Conservation (phyloP, 2,329 filamentous ascomycete genomes). For the Talaromyces sp. region DNA sequence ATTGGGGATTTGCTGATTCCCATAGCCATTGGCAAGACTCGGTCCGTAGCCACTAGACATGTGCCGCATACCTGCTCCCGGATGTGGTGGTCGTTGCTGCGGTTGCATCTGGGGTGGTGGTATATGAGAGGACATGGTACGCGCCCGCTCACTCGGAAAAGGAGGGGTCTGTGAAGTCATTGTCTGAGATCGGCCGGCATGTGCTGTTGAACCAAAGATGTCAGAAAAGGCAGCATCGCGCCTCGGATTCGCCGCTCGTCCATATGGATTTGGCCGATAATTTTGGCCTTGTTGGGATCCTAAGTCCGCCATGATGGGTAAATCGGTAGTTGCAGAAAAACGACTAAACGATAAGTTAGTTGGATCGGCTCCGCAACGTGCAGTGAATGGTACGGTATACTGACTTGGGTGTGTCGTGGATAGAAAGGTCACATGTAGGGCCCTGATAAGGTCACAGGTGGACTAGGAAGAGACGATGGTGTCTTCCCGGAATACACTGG, state of each 20-base stretch:
- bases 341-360: background rate
- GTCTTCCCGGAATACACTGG: background rate
- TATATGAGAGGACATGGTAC: conserved; percentile 64
- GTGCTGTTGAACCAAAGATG: conserved; percentile 85
- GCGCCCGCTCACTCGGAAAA: conserved; percentile 63
- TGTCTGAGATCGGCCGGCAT: conserved; percentile 84
- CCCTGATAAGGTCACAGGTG: conserved; percentile 7
- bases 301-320: conserved; percentile 56
- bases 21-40: conserved; percentile 36
- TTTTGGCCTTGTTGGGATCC: conserved; percentile 57
- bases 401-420: background rate
- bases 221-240: conserved; percentile 94
- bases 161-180: conserved; percentile 76
- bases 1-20: conserved; percentile 25
- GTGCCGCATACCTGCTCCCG: conserved; percentile 31
- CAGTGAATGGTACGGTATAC: background rate
- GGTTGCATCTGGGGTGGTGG: conserved; percentile 42
- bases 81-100: conserved; percentile 38
- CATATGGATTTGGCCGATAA: conserved; percentile 51
- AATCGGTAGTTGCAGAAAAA: background rate
- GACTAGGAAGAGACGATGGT: background rate
- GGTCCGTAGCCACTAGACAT: conserved; percentile 42
- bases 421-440: conserved; percentile 11
- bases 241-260: conserved; percentile 51
- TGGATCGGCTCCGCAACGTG: conserved; percentile 11